A percentile compares a stretch with the other conserved stretches of the same genome.
Evolutionary conservation across 371 early-diverging fungal species (phyloP).

Genomic region (Mortierella sp.): DNA sequence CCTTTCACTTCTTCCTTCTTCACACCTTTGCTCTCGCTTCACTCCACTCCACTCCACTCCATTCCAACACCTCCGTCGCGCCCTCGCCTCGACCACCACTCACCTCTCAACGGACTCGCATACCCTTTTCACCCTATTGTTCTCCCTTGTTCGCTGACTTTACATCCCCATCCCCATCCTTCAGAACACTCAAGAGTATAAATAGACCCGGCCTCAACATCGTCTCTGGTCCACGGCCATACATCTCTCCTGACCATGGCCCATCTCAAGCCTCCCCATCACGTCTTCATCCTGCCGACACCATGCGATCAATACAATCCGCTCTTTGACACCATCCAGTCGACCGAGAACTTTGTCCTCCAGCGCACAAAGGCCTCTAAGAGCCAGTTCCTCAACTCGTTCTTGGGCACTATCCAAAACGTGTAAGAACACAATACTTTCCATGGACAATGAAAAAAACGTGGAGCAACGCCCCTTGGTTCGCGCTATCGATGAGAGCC

Average conservation of each 20-base stretch:
- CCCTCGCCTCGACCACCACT: not conserved
- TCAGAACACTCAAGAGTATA: not conserved
- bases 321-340: slow-evolving; percentile 66
- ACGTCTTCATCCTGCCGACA: slow-evolving; percentile 57
- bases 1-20: not conserved
- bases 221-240: not conserved
- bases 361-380: slow-evolving; percentile 77
- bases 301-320: slow-evolving; percentile 58
- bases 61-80: not conserved
- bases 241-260: slow-evolving; percentile 28
- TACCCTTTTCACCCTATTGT: not conserved
- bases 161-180: not conserved
- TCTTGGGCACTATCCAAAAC: slow-evolving; percentile 87
- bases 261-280: slow-evolving; percentile 48
- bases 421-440: slow-evolving; percentile 62
- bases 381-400: slow-evolving; percentile 71
- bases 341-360: slow-evolving; percentile 73
- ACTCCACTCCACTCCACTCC: not conserved
- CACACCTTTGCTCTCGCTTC: not conserved
- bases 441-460: not conserved
- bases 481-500: slow-evolving; percentile 8
- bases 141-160: not conserved
- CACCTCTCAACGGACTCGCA: not conserved
- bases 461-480: slow-evolving; percentile 7
- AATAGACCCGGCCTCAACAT: not conserved